Percentiles rank a stretch among this genome's conserved stretches.
Evolutionary conservation across 345 rosid genomes (phyloP).

Genomic region (Eutrema heterophyllum): DNA sequence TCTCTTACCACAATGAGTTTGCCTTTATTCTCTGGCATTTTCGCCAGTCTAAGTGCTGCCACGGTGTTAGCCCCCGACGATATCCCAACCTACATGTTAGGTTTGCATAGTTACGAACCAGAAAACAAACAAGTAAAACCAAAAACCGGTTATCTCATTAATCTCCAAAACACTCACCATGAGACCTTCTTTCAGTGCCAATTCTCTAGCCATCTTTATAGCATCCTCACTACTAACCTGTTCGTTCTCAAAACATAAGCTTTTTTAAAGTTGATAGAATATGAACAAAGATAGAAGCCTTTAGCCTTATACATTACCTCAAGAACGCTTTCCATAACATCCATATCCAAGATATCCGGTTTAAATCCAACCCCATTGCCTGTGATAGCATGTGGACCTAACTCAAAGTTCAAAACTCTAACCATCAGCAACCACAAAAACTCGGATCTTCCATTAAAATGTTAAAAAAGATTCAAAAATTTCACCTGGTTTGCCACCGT

Average conservation of each 20-base stretch:
- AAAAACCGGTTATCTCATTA: not conserved
- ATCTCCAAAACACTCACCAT: slow-evolving; percentile 46
- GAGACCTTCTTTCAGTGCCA: slow-evolving; percentile 93
- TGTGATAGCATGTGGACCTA: slow-evolving; percentile 93
- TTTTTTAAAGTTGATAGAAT: not conserved
- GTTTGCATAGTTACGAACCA: not conserved
- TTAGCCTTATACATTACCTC: slow-evolving; percentile 41
- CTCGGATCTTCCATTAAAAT: too few relatives aligned
- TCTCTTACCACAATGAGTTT: slow-evolving; percentile 86
- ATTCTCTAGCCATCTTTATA: slow-evolving; percentile 88
- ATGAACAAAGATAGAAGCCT: not conserved
- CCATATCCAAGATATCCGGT: slow-evolving; percentile 93
- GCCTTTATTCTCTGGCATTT: slow-evolving; percentile 87
- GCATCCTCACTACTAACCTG: slow-evolving; percentile 89
- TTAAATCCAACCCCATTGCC: slow-evolving; percentile 98
- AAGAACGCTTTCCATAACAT: slow-evolving; percentile 85
- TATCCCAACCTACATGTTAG: slow-evolving; percentile 67
- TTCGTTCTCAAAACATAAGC: not conserved
- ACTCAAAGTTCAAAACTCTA: slow-evolving; percentile 10
- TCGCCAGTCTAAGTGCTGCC: slow-evolving; percentile 73
- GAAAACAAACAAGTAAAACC: not conserved
- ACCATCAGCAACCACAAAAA: not conserved
- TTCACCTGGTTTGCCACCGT: too few relatives aligned
- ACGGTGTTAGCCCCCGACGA: slow-evolving; percentile 91
- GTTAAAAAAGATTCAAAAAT: too few relatives aligned